These are phyloP conservation scores for Pythium phragmitis DNA, from an alignment of 352 stramenopile species.

Conservation along the genomic window DNA sequence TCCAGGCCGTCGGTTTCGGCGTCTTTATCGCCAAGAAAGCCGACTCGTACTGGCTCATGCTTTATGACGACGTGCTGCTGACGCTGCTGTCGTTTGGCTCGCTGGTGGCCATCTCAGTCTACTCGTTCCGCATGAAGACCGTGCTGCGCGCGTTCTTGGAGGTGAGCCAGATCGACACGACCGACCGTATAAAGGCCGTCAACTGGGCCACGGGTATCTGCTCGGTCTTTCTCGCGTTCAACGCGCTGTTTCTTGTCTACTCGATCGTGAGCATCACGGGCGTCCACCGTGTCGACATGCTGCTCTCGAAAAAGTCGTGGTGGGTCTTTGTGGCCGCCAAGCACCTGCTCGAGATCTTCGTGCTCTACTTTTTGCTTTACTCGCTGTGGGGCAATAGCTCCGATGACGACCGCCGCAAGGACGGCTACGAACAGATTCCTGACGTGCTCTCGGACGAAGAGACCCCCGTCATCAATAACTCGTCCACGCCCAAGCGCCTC, in stretches of 20 bases:
- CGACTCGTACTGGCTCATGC: slow-evolving; percentile 95
- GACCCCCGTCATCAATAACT: slow-evolving; percentile 11
- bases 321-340: slow-evolving; percentile 94
- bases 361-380: slow-evolving; percentile 94
- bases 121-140: slow-evolving; percentile 95
- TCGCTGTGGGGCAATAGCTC: slow-evolving; percentile 89
- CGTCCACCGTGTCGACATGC: slow-evolving; percentile 84
- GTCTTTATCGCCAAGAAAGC: slow-evolving; percentile 80
- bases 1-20: slow-evolving; percentile 83
- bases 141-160: slow-evolving; percentile 94
- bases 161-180: slow-evolving; percentile 96
- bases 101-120: slow-evolving; percentile 92
- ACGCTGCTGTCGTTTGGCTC: slow-evolving; percentile 85
- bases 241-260: slow-evolving; percentile 86
- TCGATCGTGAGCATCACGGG: slow-evolving; percentile 84
- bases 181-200: slow-evolving; percentile 94
- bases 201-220: slow-evolving; percentile 95
- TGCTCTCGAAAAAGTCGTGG: slow-evolving; percentile 88
- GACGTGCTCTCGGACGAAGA: slow-evolving; percentile 68
- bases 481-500: slow-evolving; percentile 26
- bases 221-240: slow-evolving; percentile 94
- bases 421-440: slow-evolving; percentile 78
- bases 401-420: slow-evolving; percentile 62
- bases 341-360: slow-evolving; percentile 91
- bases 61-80: slow-evolving; percentile 91